These are phyloP conservation scores for Arabidopsis lyrata DNA, from an alignment of 441 rosid genomes.

Conservation along the genomic window DNA sequence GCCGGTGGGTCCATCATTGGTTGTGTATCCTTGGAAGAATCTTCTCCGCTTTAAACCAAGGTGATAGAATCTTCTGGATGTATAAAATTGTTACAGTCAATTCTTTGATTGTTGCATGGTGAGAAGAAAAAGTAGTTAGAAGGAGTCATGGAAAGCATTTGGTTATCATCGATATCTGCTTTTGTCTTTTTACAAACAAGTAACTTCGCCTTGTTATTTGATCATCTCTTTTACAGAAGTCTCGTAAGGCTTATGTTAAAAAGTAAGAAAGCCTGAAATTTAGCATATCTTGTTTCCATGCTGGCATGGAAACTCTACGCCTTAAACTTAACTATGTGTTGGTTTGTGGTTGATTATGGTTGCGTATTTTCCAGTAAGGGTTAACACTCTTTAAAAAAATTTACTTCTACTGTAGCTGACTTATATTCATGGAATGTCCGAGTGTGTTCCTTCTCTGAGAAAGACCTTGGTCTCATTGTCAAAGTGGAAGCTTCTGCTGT, in stretches of 20 bases:
- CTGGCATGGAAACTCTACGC: not conserved
- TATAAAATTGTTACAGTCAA: not conserved
- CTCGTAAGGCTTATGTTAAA: not conserved
- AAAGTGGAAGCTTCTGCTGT: constrained; percentile 20
- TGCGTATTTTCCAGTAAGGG: not conserved
- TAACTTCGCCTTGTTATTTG: not conserved
- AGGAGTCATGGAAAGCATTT: not conserved
- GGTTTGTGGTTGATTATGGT: not conserved
- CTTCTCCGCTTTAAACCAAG: constrained; percentile 33
- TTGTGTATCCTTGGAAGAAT: constrained; percentile 76
- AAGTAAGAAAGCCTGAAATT: not conserved
- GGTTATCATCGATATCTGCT: not conserved
- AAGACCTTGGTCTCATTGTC: constrained; percentile 1
- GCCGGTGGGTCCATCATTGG: constrained; percentile 72
- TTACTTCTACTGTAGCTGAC: constrained; percentile 25
- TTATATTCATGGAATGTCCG: constrained; percentile 8
- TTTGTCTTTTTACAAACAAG: not conserved
- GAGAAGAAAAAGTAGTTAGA: not conserved
- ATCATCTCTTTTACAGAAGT: not conserved
- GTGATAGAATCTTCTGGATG: constrained; percentile 27
- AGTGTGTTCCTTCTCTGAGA: constrained; percentile 17
- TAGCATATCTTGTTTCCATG: not conserved
- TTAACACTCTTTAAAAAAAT: not conserved
- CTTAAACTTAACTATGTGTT: not conserved
- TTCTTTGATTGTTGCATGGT: not conserved